Evolutionary conservation across 169 alveolate species (phyloP).

Genomic region (Cryptosporidium ubiquitum): DNA sequence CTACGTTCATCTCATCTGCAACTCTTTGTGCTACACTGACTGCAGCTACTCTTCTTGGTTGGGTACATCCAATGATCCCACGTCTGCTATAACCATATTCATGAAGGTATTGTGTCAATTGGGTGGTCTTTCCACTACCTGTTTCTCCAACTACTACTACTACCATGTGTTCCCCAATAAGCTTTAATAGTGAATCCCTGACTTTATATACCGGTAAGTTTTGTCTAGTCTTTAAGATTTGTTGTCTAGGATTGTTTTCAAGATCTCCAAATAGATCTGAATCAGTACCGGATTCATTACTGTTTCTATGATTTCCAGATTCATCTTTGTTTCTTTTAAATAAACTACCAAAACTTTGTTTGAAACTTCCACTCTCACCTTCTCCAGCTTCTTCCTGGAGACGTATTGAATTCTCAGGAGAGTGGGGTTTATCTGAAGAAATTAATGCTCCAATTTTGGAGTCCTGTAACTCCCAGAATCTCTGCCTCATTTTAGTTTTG

Average conservation of each 20-base stretch:
- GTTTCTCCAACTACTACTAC: conserved; percentile 99
- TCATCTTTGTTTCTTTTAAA: conserved; percentile 66
- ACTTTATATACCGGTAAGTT: conserved; percentile 87
- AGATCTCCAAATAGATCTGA: background rate
- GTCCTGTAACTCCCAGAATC: conserved; percentile 94
- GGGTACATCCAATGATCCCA: conserved; percentile 99
- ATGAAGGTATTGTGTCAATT: conserved; percentile 94
- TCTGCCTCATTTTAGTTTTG: conserved; percentile 89
- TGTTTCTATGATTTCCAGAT: background rate
- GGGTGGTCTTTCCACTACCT: conserved; percentile 99
- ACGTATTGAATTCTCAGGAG: background rate
- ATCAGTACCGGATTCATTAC: too few species aligned
- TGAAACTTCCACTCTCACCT: conserved; percentile 6
- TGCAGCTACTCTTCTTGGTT: conserved; percentile 99
- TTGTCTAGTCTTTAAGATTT: conserved; percentile 45
- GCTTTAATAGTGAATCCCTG: conserved; percentile 66
- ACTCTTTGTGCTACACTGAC: conserved; percentile 99
- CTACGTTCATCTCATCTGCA: conserved; percentile 96
- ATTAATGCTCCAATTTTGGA: conserved; percentile 89
- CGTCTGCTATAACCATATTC: conserved; percentile 92
- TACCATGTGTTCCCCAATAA: conserved; percentile 92
- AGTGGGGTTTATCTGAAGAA: background rate
- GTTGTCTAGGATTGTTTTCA: background rate
- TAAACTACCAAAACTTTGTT: conserved; percentile 34
- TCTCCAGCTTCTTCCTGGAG: background rate